Evolutionary conservation across 129 eudicot genomes (phyloP).

Genomic region (Centrapalus pauciflorus): DNA sequence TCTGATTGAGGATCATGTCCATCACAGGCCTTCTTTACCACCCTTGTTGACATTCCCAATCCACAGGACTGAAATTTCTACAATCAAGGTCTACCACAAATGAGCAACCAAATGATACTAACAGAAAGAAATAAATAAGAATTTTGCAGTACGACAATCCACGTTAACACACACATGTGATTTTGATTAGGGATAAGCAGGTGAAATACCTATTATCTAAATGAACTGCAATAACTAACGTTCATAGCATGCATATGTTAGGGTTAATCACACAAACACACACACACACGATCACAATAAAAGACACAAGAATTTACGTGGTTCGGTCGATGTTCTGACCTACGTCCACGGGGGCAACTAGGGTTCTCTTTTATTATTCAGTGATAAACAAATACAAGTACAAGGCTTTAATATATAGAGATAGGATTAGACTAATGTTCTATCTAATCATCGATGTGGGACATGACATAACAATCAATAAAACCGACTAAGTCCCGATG

Average conservation of each 20-base stretch:
- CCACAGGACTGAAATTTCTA: slow-evolving; percentile 59
- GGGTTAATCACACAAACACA: too few species aligned
- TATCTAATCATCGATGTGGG: too few species aligned
- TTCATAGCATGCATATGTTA: not conserved
- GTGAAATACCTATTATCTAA: slow-evolving; percentile 1
- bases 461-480: too few species aligned
- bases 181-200: not conserved
- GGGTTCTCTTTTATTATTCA: too few species aligned
- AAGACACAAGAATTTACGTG: too few species aligned
- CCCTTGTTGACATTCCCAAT: slow-evolving; percentile 34
- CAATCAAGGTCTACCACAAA: slow-evolving; percentile 23
- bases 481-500: too few species aligned
- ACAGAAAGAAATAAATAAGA: slow-evolving; percentile 11
- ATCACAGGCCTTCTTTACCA: slow-evolving; percentile 34
- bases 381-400: too few species aligned
- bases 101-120: slow-evolving; percentile 20
- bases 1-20: slow-evolving; percentile 26
- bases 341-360: too few species aligned
- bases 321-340: too few species aligned
- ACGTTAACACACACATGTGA: not conserved
- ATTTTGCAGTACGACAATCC: slow-evolving; percentile 1
- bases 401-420: too few species aligned
- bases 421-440: too few species aligned
- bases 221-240: not conserved
- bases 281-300: too few species aligned